Conservation (phyloP, 148 eudicot genomes). For the Diospyros kaki region DNA sequence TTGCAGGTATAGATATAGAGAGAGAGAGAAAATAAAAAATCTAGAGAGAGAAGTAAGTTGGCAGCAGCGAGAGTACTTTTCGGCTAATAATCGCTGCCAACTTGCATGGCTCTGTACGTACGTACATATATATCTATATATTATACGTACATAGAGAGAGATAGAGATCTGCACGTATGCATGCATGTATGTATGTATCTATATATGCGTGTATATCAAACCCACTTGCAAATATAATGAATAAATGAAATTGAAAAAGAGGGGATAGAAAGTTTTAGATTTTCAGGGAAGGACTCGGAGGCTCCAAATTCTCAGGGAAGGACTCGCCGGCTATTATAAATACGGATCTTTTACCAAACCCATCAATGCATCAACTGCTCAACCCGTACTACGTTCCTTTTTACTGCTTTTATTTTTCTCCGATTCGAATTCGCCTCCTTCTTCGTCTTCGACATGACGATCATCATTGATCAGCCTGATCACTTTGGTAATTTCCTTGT, state of each 20-base stretch:
- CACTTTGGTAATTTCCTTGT: slow-evolving; percentile 37
- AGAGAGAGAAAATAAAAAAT: neutral
- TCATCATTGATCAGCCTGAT: slow-evolving; percentile 49
- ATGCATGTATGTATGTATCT: neutral
- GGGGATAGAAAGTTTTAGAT: neutral
- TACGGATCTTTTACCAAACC: slow-evolving; percentile 21
- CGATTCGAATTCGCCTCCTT: neutral
- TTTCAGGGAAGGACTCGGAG: slow-evolving; percentile 57
- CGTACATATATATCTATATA: too few relatives aligned
- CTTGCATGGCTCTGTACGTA: too few relatives aligned
- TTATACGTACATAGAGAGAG: too few relatives aligned
- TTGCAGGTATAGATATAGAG: neutral
- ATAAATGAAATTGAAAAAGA: neutral
- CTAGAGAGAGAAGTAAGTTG: too few relatives aligned
- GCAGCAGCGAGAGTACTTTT: too few relatives aligned
- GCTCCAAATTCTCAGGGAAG: slow-evolving; percentile 52
- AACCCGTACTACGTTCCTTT: neutral
- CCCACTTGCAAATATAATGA: neutral
- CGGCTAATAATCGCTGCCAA: too few relatives aligned
- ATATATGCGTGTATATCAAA: neutral
- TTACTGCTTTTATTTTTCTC: slow-evolving; percentile 3
- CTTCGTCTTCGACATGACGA: slow-evolving; percentile 44
- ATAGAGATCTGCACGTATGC: neutral
- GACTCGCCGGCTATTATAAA: slow-evolving; percentile 63
- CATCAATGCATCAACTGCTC: slow-evolving; percentile 3